Evolutionary conservation across 768 basidiomycete species (phyloP).

Genomic region (Kwoniella dejecticola): DNA sequence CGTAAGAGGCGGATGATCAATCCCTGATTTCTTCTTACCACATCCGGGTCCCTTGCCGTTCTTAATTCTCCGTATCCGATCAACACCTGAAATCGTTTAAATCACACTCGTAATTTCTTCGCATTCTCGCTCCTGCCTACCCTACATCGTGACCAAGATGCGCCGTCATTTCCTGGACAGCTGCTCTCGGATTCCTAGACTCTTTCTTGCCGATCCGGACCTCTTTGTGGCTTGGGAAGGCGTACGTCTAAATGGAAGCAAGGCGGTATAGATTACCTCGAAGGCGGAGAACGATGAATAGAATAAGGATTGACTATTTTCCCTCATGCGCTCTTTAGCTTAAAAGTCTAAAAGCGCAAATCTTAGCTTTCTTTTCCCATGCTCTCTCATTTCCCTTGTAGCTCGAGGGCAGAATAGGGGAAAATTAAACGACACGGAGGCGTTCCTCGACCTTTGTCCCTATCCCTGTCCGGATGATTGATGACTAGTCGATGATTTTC

Average conservation of each 20-base stretch:
- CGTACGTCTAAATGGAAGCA: background rate
- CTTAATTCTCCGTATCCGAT: conserved; percentile 25
- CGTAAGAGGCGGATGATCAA: background rate
- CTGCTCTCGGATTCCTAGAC: background rate
- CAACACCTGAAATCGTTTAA: background rate
- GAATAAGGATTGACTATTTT: background rate
- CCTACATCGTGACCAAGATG: background rate
- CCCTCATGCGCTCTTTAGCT: conserved; percentile 8
- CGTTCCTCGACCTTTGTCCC: conserved; percentile 1
- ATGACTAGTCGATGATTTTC: conserved; percentile 3
- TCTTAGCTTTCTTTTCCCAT: background rate
- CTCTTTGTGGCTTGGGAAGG: conserved; percentile 8
- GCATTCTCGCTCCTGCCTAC: background rate
- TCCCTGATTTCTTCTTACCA: conserved; percentile 13
- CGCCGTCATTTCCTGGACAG: no score
- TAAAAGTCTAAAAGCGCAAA: conserved; percentile 2
- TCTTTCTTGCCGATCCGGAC: conserved; percentile 2
- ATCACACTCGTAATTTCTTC: conserved; percentile 1
- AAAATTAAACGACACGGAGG: conserved; percentile 1
- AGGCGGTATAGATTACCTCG: no score
- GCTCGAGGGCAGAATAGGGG: background rate
- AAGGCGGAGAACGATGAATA: no score
- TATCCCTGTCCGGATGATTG: conserved; percentile 13
- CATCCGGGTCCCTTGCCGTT: conserved; percentile 23
- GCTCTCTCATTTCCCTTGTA: background rate